Evolutionary conservation across 2,329 filamentous ascomycete species (phyloP).

Genomic region (Mycogone perniciosa): DNA sequence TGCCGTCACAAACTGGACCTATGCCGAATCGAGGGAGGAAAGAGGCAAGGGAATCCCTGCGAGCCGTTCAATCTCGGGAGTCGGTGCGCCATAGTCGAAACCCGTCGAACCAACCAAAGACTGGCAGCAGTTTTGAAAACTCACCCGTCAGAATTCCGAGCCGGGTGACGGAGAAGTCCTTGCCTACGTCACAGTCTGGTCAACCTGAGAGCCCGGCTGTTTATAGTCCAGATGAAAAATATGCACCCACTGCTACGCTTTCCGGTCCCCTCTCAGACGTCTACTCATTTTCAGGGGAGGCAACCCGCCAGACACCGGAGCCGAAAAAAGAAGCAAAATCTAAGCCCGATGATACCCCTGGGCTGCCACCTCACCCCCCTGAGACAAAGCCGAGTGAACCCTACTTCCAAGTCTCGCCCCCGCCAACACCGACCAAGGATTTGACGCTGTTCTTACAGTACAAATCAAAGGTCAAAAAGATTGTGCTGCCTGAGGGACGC

Average conservation of each 20-base stretch:
- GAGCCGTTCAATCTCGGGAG: constrained; percentile 52
- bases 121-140: constrained; percentile 39
- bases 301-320: constrained; percentile 11
- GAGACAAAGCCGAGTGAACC: constrained; percentile 41
- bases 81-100: constrained; percentile 45
- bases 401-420: constrained; percentile 57
- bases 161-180: constrained; percentile 57
- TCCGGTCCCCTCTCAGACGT: constrained; percentile 50
- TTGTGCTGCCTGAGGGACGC: constrained; percentile 77
- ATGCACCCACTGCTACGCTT: constrained; percentile 50
- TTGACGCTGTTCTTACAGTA: constrained; percentile 93
- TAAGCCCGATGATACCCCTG: constrained; percentile 17
- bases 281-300: constrained; percentile 23
- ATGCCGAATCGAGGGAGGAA: constrained; percentile 75
- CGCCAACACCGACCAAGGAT: constrained; percentile 65
- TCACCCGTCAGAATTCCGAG: constrained; percentile 55
- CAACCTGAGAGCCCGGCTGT: constrained; percentile 25
- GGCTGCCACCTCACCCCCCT: constrained; percentile 23
- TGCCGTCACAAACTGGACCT: constrained; percentile 76
- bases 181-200: constrained; percentile 18
- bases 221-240: constrained; percentile 63
- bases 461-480: constrained; percentile 95
- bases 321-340: constrained; percentile 16
- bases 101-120: constrained; percentile 39
- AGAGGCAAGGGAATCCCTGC: constrained; percentile 80